Evolutionary conservation across 2,329 filamentous ascomycete genomes (phyloP).

Genomic region (Stagonosporopsis rhizophila): DNA sequence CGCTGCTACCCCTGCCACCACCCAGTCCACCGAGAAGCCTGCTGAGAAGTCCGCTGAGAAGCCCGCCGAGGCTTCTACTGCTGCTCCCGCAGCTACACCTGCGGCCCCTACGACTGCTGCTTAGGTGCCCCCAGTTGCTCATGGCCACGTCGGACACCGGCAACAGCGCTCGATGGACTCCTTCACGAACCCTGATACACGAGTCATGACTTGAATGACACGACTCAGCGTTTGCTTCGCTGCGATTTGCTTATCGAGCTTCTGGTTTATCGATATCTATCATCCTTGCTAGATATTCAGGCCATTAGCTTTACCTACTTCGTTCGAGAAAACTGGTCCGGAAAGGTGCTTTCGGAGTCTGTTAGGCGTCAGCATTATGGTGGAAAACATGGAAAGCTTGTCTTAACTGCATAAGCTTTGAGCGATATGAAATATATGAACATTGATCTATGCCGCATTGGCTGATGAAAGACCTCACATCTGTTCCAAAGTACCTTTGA

Average conservation of each 20-base stretch:
- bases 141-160: constrained; percentile 26
- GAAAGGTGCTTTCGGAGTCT: constrained; percentile 46
- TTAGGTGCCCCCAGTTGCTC: constrained; percentile 41
- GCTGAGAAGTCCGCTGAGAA: constrained; percentile 24
- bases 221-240: constrained; percentile 26
- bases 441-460: constrained; percentile 17
- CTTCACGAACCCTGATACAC: constrained; percentile 15
- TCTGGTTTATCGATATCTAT: constrained; percentile 37
- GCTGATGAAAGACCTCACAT: constrained; percentile 7
- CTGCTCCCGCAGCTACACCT: constrained; percentile 27
- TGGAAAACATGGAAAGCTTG: constrained; percentile 37
- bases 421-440: constrained; percentile 27
- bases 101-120: constrained; percentile 39
- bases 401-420: constrained; percentile 29
- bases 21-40: constrained; percentile 26
- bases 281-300: constrained; percentile 42
- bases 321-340: constrained; percentile 35
- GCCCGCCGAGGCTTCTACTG: constrained; percentile 31
- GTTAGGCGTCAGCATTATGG: constrained; percentile 40
- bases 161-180: constrained; percentile 18
- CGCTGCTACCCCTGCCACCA: constrained; percentile 26
- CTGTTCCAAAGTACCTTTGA: too few relatives aligned
- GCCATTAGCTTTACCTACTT: constrained; percentile 39
- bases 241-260: constrained; percentile 34
- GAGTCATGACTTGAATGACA: constrained; percentile 24